Evolutionary conservation across 495 filamentous ascomycete species (phyloP).

Genomic region (Daldinia concentrica): DNA sequence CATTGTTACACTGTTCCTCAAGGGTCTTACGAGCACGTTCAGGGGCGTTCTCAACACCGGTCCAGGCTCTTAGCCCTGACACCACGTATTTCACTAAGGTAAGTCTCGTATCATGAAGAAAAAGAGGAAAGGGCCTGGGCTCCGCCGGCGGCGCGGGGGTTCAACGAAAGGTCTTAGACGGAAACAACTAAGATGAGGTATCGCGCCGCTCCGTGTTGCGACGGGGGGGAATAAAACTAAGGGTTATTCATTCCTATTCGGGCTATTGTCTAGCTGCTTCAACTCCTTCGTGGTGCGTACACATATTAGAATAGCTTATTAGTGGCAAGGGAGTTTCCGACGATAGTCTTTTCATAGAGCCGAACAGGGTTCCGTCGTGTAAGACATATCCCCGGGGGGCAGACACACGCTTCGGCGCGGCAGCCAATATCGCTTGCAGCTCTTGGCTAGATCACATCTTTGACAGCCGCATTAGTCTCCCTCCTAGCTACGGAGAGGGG

Average conservation of each 20-base stretch:
- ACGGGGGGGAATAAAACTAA: slow-evolving; percentile 23
- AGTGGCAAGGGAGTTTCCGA: slow-evolving; percentile 19
- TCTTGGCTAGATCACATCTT: slow-evolving; percentile 46
- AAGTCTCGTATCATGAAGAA: slow-evolving; percentile 36
- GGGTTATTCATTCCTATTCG: slow-evolving; percentile 42
- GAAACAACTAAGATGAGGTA: slow-evolving; percentile 7
- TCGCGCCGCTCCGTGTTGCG: slow-evolving; percentile 24
- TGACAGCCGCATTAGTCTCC: slow-evolving; percentile 44
- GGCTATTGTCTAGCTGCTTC: slow-evolving; percentile 26
- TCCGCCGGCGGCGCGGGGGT: slow-evolving; percentile 39
- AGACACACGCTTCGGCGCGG: slow-evolving; percentile 30
- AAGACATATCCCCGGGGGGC: slow-evolving; percentile 27
- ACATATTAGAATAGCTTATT: slow-evolving; percentile 12
- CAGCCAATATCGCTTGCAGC: slow-evolving; percentile 40
- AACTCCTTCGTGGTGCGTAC: slow-evolving; percentile 13
- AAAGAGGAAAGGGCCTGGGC: slow-evolving; percentile 14
- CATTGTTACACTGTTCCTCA: slow-evolving; percentile 38
- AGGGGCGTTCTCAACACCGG: slow-evolving; percentile 23
- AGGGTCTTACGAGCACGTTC: slow-evolving; percentile 28
- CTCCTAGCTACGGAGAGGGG: slow-evolving; percentile 3
- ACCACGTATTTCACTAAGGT: slow-evolving; percentile 21
- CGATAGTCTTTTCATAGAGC: slow-evolving; percentile 16
- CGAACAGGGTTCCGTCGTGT: slow-evolving; percentile 35
- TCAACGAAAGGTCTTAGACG: slow-evolving; percentile 15
- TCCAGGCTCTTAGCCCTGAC: slow-evolving; percentile 30